Conservation (phyloP, 768 basidiomycete species). For the Gloeophyllum trabeum region DNA sequence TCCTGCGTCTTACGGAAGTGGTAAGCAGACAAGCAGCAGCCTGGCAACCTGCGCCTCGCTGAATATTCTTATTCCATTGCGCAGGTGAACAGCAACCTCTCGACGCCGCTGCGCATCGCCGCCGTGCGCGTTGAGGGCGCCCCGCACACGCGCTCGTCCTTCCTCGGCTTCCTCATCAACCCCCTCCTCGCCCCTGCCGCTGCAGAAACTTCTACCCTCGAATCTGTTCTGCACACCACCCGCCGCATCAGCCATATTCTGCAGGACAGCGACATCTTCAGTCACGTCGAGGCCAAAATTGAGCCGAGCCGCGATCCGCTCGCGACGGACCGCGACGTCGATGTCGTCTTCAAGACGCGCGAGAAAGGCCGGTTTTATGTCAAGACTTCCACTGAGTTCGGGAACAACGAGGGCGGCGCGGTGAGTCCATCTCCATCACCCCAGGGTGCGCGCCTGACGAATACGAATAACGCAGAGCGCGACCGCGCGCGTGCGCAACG, state of each 20-base stretch:
- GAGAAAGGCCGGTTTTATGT: constrained; percentile 72
- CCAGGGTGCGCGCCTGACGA: constrained; percentile 5
- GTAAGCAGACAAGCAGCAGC: constrained; percentile 24
- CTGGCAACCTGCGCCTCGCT: background rate
- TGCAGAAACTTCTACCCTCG: constrained; percentile 29
- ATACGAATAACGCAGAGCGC: constrained; percentile 37
- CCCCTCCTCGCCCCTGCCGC: constrained; percentile 36
- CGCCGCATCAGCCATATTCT: constrained; percentile 56
- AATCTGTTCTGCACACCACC: constrained; percentile 60
- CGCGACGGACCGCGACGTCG: constrained; percentile 52
- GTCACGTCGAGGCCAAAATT: constrained; percentile 49
- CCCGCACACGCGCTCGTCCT: constrained; percentile 58
- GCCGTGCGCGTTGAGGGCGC: constrained; percentile 80
- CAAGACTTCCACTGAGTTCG: constrained; percentile 82
- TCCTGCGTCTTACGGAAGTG: constrained; percentile 49
- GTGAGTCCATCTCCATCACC: constrained; percentile 32
- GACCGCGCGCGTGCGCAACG: constrained; percentile 74
- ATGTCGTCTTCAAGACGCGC: constrained; percentile 66
- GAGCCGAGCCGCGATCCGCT: constrained; percentile 43
- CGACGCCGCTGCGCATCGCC: constrained; percentile 55
- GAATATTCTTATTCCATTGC: background rate
- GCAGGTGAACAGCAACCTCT: constrained; percentile 59
- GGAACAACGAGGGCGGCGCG: constrained; percentile 89
- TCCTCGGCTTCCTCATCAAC: constrained; percentile 68
- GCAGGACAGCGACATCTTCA: constrained; percentile 69